Evolutionary conservation across 768 basidiomycete species (phyloP).

Genomic region (Russula vinacea): DNA sequence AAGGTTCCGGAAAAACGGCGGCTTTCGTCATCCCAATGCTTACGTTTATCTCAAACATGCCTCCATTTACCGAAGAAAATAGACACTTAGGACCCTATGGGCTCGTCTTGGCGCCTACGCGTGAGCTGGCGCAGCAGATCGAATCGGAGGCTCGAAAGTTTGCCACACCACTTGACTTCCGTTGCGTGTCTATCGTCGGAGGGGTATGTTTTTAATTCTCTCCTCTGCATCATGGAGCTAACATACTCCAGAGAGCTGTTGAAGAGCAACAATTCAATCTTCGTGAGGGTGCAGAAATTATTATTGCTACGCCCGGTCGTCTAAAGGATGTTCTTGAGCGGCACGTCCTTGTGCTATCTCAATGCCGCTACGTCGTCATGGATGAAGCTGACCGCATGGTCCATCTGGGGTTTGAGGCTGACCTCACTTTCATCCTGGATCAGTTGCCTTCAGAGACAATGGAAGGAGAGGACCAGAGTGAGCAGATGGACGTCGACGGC

Average conservation of each 20-base stretch:
- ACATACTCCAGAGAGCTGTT: conserved; percentile 62
- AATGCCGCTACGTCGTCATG: conserved; percentile 99
- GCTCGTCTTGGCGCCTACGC: conserved; percentile 92
- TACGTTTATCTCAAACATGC: conserved; percentile 83
- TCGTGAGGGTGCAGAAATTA: conserved; percentile 97
- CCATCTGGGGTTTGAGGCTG: conserved; percentile 92
- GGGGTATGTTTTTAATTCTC: conserved; percentile 56
- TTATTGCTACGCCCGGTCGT: conserved; percentile 98
- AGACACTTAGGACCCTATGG: conserved; percentile 93
- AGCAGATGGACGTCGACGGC: conserved; percentile 77
- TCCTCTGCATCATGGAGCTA: conserved; percentile 26
- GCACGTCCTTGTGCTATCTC: conserved; percentile 90
- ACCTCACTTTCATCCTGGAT: conserved; percentile 92
- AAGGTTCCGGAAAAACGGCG: conserved; percentile 98
- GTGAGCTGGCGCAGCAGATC: conserved; percentile 97
- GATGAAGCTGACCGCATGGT: conserved; percentile 99
- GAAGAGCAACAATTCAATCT: conserved; percentile 98
- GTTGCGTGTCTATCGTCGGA: conserved; percentile 97
- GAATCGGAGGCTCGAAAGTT: conserved; percentile 92
- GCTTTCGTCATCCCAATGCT: conserved; percentile 99
- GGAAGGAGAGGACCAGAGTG: conserved; percentile 77
- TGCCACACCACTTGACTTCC: conserved; percentile 83
- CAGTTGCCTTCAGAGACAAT: conserved; percentile 83
- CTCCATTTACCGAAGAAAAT: conserved; percentile 86
- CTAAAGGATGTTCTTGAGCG: conserved; percentile 97